Evolutionary conservation across 305 asterid genomes (phyloP).

Genomic region (Euphrasia arctica): DNA sequence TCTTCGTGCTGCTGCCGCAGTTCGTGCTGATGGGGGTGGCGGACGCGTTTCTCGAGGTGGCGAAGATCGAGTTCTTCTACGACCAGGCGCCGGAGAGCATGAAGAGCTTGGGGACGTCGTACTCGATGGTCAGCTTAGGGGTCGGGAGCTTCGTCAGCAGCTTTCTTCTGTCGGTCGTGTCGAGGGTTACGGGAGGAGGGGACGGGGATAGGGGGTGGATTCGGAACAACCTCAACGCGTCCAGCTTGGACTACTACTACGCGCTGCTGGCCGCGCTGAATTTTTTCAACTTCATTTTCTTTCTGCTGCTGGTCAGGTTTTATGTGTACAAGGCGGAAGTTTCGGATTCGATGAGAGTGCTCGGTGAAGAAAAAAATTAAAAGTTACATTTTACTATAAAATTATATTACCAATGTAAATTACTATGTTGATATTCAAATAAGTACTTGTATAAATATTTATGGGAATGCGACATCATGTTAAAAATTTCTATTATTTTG

Average conservation of each 20-base stretch:
- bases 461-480: too few species aligned
- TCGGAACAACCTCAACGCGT: slow-evolving; percentile 66
- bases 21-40: slow-evolving; percentile 81
- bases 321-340: slow-evolving; percentile 82
- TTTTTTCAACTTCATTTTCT: slow-evolving; percentile 50
- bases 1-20: slow-evolving; percentile 74
- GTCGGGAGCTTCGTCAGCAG: slow-evolving; percentile 76
- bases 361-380: slow-evolving; percentile 34
- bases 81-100: slow-evolving; percentile 94
- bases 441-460: too few species aligned
- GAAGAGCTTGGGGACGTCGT: slow-evolving; percentile 88
- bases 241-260: slow-evolving; percentile 74
- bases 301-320: slow-evolving; percentile 46
- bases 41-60: slow-evolving; percentile 77
- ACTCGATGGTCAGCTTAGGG: slow-evolving; percentile 64
- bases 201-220: slow-evolving; percentile 59
- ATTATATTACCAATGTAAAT: too few species aligned
- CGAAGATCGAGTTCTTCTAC: slow-evolving; percentile 83
- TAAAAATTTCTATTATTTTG: too few species aligned
- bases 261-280: slow-evolving; percentile 59
- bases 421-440: too few species aligned
- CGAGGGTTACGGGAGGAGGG: slow-evolving; percentile 53
- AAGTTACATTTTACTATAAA: too few species aligned
- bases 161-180: slow-evolving; percentile 49
- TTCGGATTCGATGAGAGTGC: slow-evolving; percentile 61